These are phyloP conservation scores for Beauveria sp. DNA, from an alignment of 2,329 filamentous ascomycete species.

Conservation along the genomic window DNA sequence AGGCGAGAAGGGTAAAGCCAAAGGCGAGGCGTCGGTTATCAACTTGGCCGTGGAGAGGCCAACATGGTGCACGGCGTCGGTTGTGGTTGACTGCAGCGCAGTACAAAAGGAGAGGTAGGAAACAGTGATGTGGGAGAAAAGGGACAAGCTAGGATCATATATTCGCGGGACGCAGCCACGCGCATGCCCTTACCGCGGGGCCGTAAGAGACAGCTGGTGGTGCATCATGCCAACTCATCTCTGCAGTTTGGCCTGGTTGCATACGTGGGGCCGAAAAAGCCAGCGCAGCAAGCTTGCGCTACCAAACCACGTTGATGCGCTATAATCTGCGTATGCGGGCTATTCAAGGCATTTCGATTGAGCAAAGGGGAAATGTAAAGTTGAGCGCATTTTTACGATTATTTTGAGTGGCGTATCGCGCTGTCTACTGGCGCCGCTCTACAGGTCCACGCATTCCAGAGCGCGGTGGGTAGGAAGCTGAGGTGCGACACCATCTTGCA, in stretches of 20 bases:
- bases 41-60: not conserved
- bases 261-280: constrained; percentile 10
- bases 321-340: not conserved
- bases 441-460: not conserved
- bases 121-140: not conserved
- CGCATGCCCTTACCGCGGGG: constrained; percentile 1
- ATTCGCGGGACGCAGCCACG: constrained; percentile 2
- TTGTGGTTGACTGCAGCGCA: not conserved
- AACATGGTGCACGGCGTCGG: not conserved
- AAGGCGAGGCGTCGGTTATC: not conserved
- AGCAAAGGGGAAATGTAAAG: not conserved
- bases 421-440: not conserved
- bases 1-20: not conserved
- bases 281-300: constrained; percentile 9
- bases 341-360: not conserved
- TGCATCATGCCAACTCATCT: constrained; percentile 13
- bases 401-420: not conserved
- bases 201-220: constrained; percentile 10
- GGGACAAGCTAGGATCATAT: not conserved
- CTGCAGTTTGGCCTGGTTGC: constrained; percentile 10
- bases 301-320: not conserved
- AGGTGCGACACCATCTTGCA: not conserved
- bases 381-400: not conserved
- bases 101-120: not conserved
- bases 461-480: not conserved